Evolutionary conservation across 2,329 filamentous ascomycete species (phyloP).

Genomic region (Pseudopyrenochaeta lycopersici): DNA sequence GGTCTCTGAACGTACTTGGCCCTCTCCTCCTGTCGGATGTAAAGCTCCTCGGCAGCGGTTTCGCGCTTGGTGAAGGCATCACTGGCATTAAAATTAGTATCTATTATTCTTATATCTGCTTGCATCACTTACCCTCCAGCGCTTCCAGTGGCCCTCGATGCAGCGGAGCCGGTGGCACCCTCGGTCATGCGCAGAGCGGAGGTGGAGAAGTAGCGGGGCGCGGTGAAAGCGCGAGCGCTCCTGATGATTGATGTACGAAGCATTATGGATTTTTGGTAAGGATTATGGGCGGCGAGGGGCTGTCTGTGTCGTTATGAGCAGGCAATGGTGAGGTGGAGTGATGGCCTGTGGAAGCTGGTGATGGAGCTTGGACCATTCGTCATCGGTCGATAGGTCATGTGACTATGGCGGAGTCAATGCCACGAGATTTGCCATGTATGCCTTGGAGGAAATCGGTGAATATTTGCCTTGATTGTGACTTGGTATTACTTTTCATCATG

Average conservation of each 20-base stretch:
- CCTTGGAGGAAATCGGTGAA: too few species aligned
- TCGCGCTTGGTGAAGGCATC: slow-evolving; percentile 95
- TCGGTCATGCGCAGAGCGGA: slow-evolving; percentile 55
- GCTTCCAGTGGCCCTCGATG: slow-evolving; percentile 51
- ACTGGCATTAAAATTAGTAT: slow-evolving; percentile 57
- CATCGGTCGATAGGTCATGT: slow-evolving; percentile 27
- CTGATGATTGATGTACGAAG: slow-evolving; percentile 51
- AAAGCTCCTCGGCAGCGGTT: slow-evolving; percentile 82
- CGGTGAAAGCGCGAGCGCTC: slow-evolving; percentile 48
- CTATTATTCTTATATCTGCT: background rate
- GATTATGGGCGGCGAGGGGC: slow-evolving; percentile 12
- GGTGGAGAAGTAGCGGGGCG: slow-evolving; percentile 53
- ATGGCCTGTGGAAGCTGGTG: slow-evolving; percentile 18
- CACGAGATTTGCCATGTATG: background rate
- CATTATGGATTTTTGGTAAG: slow-evolving; percentile 36
- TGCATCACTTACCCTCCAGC: slow-evolving; percentile 43
- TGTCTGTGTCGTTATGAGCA: slow-evolving; percentile 24
- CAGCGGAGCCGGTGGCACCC: slow-evolving; percentile 56
- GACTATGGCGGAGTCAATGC: background rate
- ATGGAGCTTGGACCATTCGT: slow-evolving; percentile 32
- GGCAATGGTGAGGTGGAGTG: slow-evolving; percentile 35
- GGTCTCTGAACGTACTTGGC: slow-evolving; percentile 69
- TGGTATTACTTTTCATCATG: too few species aligned
- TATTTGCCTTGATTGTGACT: too few species aligned
- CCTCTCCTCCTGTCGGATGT: slow-evolving; percentile 86